Evolutionary conservation across 1,284 basidiomycete genomes (phyloP).

Genomic region (Nidula niveotomentosa): DNA sequence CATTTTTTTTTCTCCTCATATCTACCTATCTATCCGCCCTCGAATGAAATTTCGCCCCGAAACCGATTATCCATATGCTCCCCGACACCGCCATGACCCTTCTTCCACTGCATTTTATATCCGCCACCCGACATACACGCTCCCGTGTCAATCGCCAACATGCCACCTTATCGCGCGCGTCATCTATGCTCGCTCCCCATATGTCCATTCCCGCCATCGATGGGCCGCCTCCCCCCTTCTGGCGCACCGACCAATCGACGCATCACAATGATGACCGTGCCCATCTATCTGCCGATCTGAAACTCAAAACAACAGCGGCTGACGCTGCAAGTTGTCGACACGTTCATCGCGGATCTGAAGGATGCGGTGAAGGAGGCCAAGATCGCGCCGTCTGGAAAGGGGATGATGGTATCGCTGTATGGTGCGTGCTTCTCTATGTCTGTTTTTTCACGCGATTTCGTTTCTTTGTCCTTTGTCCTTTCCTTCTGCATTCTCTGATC

Average conservation of each 20-base stretch:
- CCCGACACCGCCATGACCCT: no score
- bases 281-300: background rate
- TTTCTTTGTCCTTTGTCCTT: no score
- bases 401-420: slow-evolving; percentile 86
- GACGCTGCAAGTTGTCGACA: slow-evolving; percentile 76
- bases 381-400: slow-evolving; percentile 55
- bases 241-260: background rate
- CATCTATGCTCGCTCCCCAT: background rate
- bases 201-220: background rate
- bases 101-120: no score
- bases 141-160: no score
- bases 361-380: slow-evolving; percentile 68
- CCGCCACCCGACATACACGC: no score
- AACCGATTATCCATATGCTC: no score
- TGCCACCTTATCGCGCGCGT: background rate
- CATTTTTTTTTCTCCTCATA: no score
- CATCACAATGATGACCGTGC: no score
- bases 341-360: slow-evolving; percentile 83
- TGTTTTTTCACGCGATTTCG: no score
- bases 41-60: no score
- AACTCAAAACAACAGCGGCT: slow-evolving; percentile 48
- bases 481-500: no score
- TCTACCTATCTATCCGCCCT: no score
- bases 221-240: slow-evolving; percentile 1
- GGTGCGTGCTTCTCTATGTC: slow-evolving; percentile 49